phyloP scores from a whole-genome alignment of 768 basidiomycete species.

The Mycena pura region DNA sequence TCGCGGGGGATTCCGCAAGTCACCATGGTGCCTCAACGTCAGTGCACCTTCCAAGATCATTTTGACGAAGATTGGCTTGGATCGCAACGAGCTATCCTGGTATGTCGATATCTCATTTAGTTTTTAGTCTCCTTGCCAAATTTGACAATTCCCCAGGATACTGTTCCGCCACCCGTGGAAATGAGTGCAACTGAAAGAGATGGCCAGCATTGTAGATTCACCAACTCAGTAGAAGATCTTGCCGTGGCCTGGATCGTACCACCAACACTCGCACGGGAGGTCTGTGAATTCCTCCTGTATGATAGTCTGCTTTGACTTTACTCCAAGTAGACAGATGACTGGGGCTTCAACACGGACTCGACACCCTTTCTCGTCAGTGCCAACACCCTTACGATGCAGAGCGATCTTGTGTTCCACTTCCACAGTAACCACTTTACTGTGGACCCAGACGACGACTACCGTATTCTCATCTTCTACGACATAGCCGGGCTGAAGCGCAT shows the following conservation, averaged over 20 bases:
- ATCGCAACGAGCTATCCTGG: not conserved
- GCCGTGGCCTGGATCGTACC: slow-evolving; percentile 1
- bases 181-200: not conserved
- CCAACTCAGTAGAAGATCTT: not conserved
- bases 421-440: slow-evolving; percentile 1
- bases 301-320: too few relatives aligned
- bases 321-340: not conserved
- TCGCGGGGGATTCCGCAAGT: not conserved
- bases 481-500: not conserved
- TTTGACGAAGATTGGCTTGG: not conserved
- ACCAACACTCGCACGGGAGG: not conserved
- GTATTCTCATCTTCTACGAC: not conserved
- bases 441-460: slow-evolving; percentile 5
- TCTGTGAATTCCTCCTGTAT: not conserved
- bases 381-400: slow-evolving; percentile 2
- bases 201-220: not conserved
- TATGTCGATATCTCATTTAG: not conserved
- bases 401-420: not conserved
- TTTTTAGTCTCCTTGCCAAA: not conserved
- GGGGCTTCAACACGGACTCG: not conserved
- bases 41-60: not conserved
- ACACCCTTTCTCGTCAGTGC: not conserved
- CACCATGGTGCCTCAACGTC: not conserved
- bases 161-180: not conserved
- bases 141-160: not conserved